Percentiles rank a stretch among this genome's conserved stretches.
Evolutionary conservation across 768 basidiomycete genomes (phyloP).

Genomic region (Tricholoma matsutake): DNA sequence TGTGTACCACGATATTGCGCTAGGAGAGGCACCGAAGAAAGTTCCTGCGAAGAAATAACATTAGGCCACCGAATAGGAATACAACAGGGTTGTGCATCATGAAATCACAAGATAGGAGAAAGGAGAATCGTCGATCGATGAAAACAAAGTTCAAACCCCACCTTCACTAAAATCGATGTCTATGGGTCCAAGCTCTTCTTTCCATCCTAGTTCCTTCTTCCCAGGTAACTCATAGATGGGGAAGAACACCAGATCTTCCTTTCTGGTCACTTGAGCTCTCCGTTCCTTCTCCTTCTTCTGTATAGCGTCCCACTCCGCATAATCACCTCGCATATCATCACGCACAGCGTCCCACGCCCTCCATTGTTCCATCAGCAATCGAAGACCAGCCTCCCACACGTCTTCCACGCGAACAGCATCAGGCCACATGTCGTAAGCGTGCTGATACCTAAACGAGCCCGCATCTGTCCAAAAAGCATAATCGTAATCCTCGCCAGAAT

Average conservation of each 20-base stretch:
- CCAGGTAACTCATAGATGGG: constrained; percentile 39
- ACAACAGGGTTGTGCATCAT: too few species aligned
- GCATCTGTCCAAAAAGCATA: constrained; percentile 62
- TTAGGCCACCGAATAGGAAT: background rate
- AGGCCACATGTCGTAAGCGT: constrained; percentile 49
- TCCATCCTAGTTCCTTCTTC: background rate
- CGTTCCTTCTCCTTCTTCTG: background rate
- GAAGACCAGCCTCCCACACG: constrained; percentile 36
- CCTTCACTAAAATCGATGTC: constrained; percentile 53
- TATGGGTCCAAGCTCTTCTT: constrained; percentile 39
- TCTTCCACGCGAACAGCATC: constrained; percentile 35
- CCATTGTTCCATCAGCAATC: constrained; percentile 18
- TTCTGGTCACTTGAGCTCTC: constrained; percentile 9
- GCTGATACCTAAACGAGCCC: constrained; percentile 45
- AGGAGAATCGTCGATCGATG: background rate
- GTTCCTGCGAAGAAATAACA: constrained; percentile 36
- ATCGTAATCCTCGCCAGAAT: constrained; percentile 34
- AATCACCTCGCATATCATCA: background rate
- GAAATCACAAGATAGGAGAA: background rate
- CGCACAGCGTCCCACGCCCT: background rate
- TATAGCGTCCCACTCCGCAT: background rate
- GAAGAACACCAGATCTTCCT: constrained; percentile 49
- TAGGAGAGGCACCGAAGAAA: constrained; percentile 52
- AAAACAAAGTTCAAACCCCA: constrained; percentile 15
- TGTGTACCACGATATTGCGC: constrained; percentile 44